phyloP scores from a whole-genome alignment of 495 filamentous ascomycete species.

The Tuber brumale region DNA sequence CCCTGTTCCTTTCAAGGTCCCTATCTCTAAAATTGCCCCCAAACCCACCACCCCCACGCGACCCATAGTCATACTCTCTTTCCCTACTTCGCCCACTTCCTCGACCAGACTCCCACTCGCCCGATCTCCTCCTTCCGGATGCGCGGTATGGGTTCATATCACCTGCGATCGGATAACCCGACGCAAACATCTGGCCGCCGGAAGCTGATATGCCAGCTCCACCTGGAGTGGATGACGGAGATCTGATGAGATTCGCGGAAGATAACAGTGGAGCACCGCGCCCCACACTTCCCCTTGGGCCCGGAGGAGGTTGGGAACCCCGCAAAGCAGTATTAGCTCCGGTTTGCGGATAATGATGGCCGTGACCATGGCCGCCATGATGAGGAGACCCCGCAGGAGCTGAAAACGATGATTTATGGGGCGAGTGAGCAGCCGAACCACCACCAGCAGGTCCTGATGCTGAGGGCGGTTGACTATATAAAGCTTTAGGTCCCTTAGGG shows the following conservation, averaged over 20 bases:
- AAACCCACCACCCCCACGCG: slow-evolving; percentile 29
- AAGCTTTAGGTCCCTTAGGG: slow-evolving; percentile 40
- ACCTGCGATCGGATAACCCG: slow-evolving; percentile 27
- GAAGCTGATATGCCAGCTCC: slow-evolving; percentile 33
- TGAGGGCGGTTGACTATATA: slow-evolving; percentile 27
- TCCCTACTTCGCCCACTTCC: slow-evolving; percentile 13
- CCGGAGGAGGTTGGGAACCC: slow-evolving; percentile 35
- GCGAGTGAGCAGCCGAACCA: slow-evolving; percentile 27
- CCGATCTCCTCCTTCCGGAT: slow-evolving; percentile 32
- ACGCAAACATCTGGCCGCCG: slow-evolving; percentile 32
- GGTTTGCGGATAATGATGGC: slow-evolving; percentile 34
- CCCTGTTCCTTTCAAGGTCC: slow-evolving; percentile 27
- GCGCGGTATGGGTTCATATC: slow-evolving; percentile 31
- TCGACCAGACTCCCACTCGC: slow-evolving; percentile 36
- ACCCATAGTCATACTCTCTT: slow-evolving; percentile 27
- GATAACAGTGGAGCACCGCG: slow-evolving; percentile 29
- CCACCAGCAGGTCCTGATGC: slow-evolving; percentile 20
- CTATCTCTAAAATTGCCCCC: slow-evolving; percentile 34
- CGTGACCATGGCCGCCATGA: slow-evolving; percentile 24
- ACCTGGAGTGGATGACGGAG: slow-evolving; percentile 26
- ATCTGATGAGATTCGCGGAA: slow-evolving; percentile 30
- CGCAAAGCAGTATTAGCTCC: slow-evolving; percentile 21
- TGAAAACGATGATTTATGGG: slow-evolving; percentile 36
- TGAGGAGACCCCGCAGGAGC: slow-evolving; percentile 30
- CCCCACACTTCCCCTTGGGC: slow-evolving; percentile 33